These are phyloP conservation scores for Metarhizium sp. DNA, from an alignment of 2,329 filamentous ascomycete species.

Conservation along the genomic window DNA sequence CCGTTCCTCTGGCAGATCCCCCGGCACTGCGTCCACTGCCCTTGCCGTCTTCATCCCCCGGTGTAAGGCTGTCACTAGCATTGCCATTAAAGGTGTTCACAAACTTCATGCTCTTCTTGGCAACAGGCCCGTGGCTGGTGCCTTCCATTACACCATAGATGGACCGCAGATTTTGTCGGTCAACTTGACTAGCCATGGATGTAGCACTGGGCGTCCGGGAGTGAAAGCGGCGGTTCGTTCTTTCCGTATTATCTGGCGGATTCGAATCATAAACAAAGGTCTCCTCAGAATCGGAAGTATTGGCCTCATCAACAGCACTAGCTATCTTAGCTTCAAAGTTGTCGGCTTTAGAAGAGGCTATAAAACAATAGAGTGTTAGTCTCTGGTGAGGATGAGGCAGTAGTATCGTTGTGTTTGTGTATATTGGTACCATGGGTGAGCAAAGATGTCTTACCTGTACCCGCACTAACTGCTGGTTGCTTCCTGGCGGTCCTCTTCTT, in stretches of 20 bases:
- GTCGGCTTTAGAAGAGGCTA: conserved; percentile 90
- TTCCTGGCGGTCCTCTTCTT: conserved; percentile 76
- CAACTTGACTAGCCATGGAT: conserved; percentile 65
- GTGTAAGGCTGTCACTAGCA: conserved; percentile 35
- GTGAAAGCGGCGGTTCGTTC: conserved; percentile 65
- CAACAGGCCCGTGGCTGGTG: conserved; percentile 28
- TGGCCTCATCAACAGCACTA: conserved; percentile 88
- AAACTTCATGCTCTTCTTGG: conserved; percentile 94
- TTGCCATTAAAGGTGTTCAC: conserved; percentile 67
- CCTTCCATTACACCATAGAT: conserved; percentile 60
- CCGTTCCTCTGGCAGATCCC: conserved; percentile 55
- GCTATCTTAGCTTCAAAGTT: conserved; percentile 97
- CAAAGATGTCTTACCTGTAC: conserved; percentile 52
- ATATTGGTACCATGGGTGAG: neutral
- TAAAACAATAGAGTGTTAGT: neutral
- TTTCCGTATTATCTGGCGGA: conserved; percentile 58
- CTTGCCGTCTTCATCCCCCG: conserved; percentile 59
- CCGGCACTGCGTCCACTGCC: conserved; percentile 50
- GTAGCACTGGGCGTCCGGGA: conserved; percentile 92
- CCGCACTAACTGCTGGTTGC: conserved; percentile 58
- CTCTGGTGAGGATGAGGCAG: neutral
- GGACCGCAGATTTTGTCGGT: conserved; percentile 50
- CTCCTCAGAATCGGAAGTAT: conserved; percentile 95
- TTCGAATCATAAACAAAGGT: conserved; percentile 99
- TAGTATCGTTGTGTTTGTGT: no score